Base-by-base conservation (phyloP, 2,329 filamentous ascomycete species). In the Aspergillus amoenus region DNA sequence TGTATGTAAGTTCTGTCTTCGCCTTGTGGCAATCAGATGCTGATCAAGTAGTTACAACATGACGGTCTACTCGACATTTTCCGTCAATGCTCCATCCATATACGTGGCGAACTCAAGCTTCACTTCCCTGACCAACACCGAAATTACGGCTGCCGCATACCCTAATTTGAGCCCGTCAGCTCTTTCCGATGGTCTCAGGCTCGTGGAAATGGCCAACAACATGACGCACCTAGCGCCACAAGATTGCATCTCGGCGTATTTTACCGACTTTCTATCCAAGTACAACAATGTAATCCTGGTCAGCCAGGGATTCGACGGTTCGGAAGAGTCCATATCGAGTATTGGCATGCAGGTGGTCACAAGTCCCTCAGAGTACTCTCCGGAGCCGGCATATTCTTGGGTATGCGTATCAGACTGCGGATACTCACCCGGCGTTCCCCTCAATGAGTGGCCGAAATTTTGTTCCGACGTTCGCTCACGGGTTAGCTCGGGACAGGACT, bases 221-320 rank as follows among this genome's bases (percentile, higher is more conserved):
- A 15, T 52, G 15, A n/a, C 32, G 24, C 39, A 15, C 13, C 53
- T 55, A 5, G 15, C 17, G 15, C 39, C 55, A 5, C 21, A 32
- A 3, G 52, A 61, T 4, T 68, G 63, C 32, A 52, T 64, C 21
- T 27, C 51, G 6, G 41, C 60, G 11, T 68, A 66, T 27, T 51
- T 52, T 6, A 58, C 53, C 9, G 57, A 57, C 13, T 66, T 61
- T 46, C 42, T 59, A n/a, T 58, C 52, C 2, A 43, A 21, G 15
- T 55, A 58, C 30, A 59, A 56, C 11, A 61, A 49, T 30, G 13
- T 67, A 1, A 18, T 67, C 5, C n/a, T 61, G 4, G 53, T 53
- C 30, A 60, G 37, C 12, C 53, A 55, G 18, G 44, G 24, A 12
- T 48, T 44, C 7, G 42, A 12, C 11, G 40, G 13, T 5, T 6